Conservation (phyloP, 352 stramenopile genomes). For the Aphanomyces astaci region DNA sequence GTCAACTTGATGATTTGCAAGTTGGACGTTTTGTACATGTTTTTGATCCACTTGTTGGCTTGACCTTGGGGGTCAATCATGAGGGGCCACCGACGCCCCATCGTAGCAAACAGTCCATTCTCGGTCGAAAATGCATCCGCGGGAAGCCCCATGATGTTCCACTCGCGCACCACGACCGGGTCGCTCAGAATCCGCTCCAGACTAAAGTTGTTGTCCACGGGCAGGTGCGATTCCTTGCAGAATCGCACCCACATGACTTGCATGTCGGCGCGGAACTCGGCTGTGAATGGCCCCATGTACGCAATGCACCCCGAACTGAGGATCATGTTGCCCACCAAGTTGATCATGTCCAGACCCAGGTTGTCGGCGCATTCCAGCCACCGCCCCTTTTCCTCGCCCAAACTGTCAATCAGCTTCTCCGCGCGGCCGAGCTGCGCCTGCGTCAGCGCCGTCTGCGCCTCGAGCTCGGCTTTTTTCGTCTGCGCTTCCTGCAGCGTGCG, state of each 20-base stretch:
- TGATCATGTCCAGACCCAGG: slow-evolving; percentile 76
- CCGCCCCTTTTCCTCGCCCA: slow-evolving; percentile 85
- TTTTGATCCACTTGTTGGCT: slow-evolving; percentile 92
- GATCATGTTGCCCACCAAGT: slow-evolving; percentile 91
- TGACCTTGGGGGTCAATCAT: slow-evolving; percentile 94
- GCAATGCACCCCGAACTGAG: slow-evolving; percentile 87
- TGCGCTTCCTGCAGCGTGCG: slow-evolving; percentile 79
- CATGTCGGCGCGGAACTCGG: slow-evolving; percentile 75
- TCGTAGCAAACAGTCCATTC: slow-evolving; percentile 89
- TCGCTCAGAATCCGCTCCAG: slow-evolving; percentile 77
- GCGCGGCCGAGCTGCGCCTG: slow-evolving; percentile 83
- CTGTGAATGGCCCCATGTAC: slow-evolving; percentile 88
- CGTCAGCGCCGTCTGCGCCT: slow-evolving; percentile 80
- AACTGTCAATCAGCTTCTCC: slow-evolving; percentile 84
- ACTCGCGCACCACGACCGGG: slow-evolving; percentile 84
- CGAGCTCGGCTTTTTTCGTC: slow-evolving; percentile 89
- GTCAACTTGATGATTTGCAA: slow-evolving; percentile 91
- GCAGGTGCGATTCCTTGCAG: slow-evolving; percentile 70
- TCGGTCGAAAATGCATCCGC: slow-evolving; percentile 91
- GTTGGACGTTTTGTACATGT: slow-evolving; percentile 78
- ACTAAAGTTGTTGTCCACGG: slow-evolving; percentile 78
- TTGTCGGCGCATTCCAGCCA: slow-evolving; percentile 81
- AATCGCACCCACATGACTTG: slow-evolving; percentile 76
- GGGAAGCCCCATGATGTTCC: slow-evolving; percentile 88
- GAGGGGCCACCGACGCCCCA: slow-evolving; percentile 84